phyloP scores from a whole-genome alignment of 441 rosid species.

The Rhodomyrtus psidioides region DNA sequence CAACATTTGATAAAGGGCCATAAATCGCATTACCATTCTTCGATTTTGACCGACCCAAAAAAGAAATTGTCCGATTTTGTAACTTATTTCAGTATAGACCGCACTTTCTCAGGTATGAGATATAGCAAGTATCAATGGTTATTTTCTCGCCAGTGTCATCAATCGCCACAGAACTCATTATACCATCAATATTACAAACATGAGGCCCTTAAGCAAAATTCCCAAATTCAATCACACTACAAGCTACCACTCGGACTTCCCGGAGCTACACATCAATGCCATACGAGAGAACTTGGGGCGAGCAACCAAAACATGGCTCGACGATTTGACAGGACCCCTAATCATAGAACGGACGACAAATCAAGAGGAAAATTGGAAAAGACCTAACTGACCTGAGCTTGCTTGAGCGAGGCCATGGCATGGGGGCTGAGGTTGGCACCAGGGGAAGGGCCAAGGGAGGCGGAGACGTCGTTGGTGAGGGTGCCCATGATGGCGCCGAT shows the following conservation, averaged over 20 bases:
- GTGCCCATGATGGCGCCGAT: constrained; percentile 83
- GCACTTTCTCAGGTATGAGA: neutral
- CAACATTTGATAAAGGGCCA: neutral
- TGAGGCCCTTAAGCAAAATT: neutral
- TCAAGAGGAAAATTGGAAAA: neutral
- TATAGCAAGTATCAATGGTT: neutral
- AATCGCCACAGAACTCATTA: neutral
- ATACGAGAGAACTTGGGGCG: too few species aligned
- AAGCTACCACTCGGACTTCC: neutral
- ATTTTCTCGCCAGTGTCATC: neutral
- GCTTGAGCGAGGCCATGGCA: constrained; percentile 80
- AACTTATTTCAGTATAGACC: neutral
- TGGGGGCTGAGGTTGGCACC: constrained; percentile 33
- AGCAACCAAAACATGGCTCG: neutral
- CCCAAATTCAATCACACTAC: neutral
- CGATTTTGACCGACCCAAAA: too few species aligned
- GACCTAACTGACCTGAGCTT: constrained; percentile 53
- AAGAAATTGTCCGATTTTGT: too few species aligned
- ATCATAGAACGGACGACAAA: neutral
- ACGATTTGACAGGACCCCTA: neutral
- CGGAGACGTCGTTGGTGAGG: constrained; percentile 53
- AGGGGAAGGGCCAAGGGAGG: constrained; percentile 42
- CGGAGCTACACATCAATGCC: neutral
- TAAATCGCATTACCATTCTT: neutral
- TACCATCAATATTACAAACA: neutral